Base-by-base conservation (phyloP, 495 filamentous ascomycete species). In the Platismatia glauca region DNA sequence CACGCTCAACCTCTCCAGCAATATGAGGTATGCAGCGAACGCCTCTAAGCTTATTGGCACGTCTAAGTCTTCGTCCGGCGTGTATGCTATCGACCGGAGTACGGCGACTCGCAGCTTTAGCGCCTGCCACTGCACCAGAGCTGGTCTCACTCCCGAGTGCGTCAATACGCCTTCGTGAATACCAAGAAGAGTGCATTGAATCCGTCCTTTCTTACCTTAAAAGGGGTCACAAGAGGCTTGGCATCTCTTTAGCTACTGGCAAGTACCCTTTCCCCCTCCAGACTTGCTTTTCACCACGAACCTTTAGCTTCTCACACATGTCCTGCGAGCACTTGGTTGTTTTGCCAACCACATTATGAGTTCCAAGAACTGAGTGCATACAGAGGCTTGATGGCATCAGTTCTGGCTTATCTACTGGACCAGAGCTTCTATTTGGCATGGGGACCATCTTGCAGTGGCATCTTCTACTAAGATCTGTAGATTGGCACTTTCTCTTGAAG, bases 151-250 rank as follows among this genome's bases (percentile, higher is more conserved):
- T 31, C 13, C 55, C 60, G n/a, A 50, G 44, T 62, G 34, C 60
- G 50, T 58, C 61, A 31, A 78, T 91, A 52, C 78, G 76, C 57
- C 81, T 94, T 41, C 86, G 89, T 58, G 73, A 85, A 61, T 92
- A 93, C 68, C 89, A 93, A 68, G 88, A 93, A 76, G 89, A 92
- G 77, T 91, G 91, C 71, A 95, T 99, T 61, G 84, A 92, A 68
- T 82, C 92, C 1, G 89, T 99, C 13, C 74, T 97, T 18, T 72
- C 78, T 3, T 81, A 91, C 59, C 68, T 97, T 4, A 72, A 83
- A 8, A 71, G 84, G 33, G 95, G 94, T 5, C 84, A 93, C 67
- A 88, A 86, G 64, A 83, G 94, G 13, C 74, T 97, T 11, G 95
- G 91, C 0, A 79, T 99, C 7, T 97, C 94, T 0, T 70, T 99